Evolutionary conservation across 768 basidiomycete species (phyloP).

Genomic region (Gymnopilus dilepis): DNA sequence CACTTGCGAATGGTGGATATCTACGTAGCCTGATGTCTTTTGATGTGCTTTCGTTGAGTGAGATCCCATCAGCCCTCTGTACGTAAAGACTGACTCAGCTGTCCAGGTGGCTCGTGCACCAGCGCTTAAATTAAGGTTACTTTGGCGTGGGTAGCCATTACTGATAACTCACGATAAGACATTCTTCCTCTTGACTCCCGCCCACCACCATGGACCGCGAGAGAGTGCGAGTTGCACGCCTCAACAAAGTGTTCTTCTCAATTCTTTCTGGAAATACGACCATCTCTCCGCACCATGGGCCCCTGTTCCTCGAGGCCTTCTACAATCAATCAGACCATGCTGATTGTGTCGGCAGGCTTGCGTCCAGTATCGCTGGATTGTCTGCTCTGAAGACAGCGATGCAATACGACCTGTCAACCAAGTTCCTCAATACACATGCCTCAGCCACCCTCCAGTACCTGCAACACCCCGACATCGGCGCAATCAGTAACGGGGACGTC

Average conservation of each 20-base stretch:
- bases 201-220: conserved; percentile 6
- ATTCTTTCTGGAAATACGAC: conserved; percentile 4
- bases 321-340: conserved; percentile 42
- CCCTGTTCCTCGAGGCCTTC: conserved; percentile 51
- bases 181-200: background rate
- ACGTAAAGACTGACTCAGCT: too few relatives aligned
- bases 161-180: background rate
- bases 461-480: conserved; percentile 37
- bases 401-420: conserved; percentile 39
- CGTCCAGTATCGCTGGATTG: conserved; percentile 40
- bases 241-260: conserved; percentile 8
- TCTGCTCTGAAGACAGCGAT: conserved; percentile 45
- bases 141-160: conserved; percentile 3
- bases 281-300: conserved; percentile 31
- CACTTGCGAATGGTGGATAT: too few relatives aligned
- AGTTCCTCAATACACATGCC: conserved; percentile 50
- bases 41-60: too few relatives aligned
- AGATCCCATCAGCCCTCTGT: too few relatives aligned
- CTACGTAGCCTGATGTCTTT: too few relatives aligned
- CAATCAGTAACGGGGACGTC: conserved; percentile 46
- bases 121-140: conserved; percentile 2
- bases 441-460: conserved; percentile 43
- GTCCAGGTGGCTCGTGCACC: conserved; percentile 6
- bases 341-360: conserved; percentile 40
- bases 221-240: conserved; percentile 10